phyloP scores from a whole-genome alignment of 257 asterid species.

The Primulina eburnea region DNA sequence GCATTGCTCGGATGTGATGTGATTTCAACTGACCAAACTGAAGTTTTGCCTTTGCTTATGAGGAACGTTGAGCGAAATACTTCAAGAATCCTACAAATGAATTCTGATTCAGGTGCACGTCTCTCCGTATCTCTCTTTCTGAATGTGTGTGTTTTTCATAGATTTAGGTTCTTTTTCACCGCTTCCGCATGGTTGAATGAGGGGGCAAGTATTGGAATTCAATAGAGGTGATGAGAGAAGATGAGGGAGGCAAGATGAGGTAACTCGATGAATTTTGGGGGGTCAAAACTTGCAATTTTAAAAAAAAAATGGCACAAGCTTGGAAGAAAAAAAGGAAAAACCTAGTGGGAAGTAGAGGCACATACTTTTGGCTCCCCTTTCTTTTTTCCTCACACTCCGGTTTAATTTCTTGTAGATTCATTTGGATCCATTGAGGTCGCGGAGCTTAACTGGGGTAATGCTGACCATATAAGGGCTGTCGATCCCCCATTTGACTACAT shows the following conservation, averaged over 20 bases:
- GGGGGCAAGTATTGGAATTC: background rate
- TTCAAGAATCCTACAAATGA: conserved; percentile 70
- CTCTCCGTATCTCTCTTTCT: background rate
- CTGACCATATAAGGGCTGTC: conserved; percentile 74
- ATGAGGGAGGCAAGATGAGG: background rate
- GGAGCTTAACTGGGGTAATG: conserved; percentile 89
- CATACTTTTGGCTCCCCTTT: background rate
- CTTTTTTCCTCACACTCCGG: too few relatives aligned
- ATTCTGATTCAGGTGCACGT: conserved; percentile 49
- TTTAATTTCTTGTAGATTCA: conserved; percentile 45
- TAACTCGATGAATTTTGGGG: background rate
- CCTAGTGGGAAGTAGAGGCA: background rate
- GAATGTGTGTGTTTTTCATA: background rate
- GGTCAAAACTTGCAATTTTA: background rate
- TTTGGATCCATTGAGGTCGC: conserved; percentile 81
- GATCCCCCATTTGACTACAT: conserved; percentile 90
- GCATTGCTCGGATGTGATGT: conserved; percentile 94
- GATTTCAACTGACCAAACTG: conserved; percentile 85
- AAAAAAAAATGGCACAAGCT: background rate
- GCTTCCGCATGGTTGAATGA: conserved; percentile 1
- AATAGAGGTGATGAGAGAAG: background rate
- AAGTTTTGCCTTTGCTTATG: conserved; percentile 88
- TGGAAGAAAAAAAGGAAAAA: background rate
- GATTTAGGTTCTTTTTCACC: background rate
- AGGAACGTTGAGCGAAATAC: conserved; percentile 83